Conservation (phyloP, 352 stramenopile genomes). For the Thraustochytrium sp. region DNA sequence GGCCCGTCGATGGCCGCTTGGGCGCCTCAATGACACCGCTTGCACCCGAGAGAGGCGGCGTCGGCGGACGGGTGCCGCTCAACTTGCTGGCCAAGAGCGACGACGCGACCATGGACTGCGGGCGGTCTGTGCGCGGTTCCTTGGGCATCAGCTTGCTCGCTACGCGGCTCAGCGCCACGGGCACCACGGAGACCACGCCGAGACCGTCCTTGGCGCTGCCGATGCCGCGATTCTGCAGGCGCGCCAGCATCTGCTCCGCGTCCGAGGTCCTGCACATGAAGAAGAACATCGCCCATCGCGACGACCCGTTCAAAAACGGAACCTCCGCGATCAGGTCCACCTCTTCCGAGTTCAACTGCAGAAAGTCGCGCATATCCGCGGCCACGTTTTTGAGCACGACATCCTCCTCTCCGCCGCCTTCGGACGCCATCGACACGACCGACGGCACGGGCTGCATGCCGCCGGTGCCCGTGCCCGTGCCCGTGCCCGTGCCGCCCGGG, state of each 20-base stretch:
- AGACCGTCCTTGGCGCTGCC: conserved; percentile 20
- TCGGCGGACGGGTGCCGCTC: too few species aligned
- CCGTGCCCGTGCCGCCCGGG: too few species aligned
- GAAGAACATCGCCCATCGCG: neutral
- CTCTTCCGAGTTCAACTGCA: neutral
- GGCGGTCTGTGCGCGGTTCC: too few species aligned
- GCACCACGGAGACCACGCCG: neutral
- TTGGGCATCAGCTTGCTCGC: neutral
- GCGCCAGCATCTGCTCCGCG: neutral
- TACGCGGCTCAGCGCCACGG: neutral
- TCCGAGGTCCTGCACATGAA: neutral
- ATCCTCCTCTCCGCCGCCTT: too few species aligned
- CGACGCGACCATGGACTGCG: too few species aligned
- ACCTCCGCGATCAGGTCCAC: conserved; percentile 21
- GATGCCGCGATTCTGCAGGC: conserved; percentile 15
- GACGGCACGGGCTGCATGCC: too few species aligned
- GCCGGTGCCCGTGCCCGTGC: too few species aligned
- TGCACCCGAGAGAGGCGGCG: too few species aligned
- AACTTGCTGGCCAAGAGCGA: too few species aligned
- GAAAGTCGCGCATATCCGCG: neutral
- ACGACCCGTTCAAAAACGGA: neutral
- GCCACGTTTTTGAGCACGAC: conserved; percentile 24
- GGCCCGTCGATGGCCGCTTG: too few species aligned
- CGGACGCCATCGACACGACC: too few species aligned
- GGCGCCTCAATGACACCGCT: too few species aligned